These are phyloP conservation scores for Endothia cerciana DNA, from an alignment of 2,329 filamentous ascomycete genomes.

Conservation along the genomic window DNA sequence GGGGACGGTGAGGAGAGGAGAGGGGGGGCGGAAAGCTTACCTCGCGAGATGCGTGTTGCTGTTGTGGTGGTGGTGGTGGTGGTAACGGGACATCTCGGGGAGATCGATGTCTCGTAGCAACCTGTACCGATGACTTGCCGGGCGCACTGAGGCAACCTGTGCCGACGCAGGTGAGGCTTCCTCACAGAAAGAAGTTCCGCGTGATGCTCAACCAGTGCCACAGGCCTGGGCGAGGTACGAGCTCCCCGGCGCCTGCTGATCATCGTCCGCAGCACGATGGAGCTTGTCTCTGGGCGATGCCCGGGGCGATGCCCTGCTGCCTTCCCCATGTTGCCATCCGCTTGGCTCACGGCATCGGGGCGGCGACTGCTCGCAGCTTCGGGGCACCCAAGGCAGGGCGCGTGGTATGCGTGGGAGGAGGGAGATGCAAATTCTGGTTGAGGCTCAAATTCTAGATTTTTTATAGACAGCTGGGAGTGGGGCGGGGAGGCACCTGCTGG, in stretches of 20 bases:
- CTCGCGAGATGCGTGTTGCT: too few relatives aligned
- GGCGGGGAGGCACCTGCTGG: slow-evolving; percentile 1
- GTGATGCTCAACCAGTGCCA: too few relatives aligned
- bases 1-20: slow-evolving; percentile 19
- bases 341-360: not conserved
- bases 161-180: too few relatives aligned
- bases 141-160: too few relatives aligned
- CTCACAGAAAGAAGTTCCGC: too few relatives aligned
- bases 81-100: too few relatives aligned
- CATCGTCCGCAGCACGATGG: too few relatives aligned
- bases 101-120: too few relatives aligned
- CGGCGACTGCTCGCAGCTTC: not conserved
- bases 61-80: too few relatives aligned
- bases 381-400: not conserved
- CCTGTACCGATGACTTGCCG: too few relatives aligned
- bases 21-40: not conserved
- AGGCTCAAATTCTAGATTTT: slow-evolving; percentile 8
- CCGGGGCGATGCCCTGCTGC: not conserved
- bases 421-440: not conserved
- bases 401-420: not conserved
- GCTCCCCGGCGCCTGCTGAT: too few relatives aligned
- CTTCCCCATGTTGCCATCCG: not conserved
- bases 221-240: too few relatives aligned
- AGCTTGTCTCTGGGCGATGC: not conserved
- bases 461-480: slow-evolving; percentile 4